These are phyloP conservation scores for Ailanthus altissimus DNA, from an alignment of 345 rosid genomes.

Conservation along the genomic window DNA sequence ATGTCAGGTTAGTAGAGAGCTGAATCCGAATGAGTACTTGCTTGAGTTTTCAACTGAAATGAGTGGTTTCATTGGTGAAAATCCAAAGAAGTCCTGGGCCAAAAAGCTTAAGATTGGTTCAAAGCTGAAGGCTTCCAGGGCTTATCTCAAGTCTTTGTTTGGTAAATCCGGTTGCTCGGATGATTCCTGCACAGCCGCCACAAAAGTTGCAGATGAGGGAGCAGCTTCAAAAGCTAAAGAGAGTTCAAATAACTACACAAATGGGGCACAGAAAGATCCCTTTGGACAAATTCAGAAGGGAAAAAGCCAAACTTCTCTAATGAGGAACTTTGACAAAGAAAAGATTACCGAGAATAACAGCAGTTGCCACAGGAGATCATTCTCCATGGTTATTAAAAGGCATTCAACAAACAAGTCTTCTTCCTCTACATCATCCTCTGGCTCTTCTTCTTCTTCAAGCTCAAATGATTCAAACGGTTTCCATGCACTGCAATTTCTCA, in stretches of 20 bases:
- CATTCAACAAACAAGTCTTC: slow-evolving; percentile 48
- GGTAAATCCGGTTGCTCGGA: slow-evolving; percentile 66
- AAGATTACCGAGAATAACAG: slow-evolving; percentile 24
- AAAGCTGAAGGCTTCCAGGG: slow-evolving; percentile 72
- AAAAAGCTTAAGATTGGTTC: slow-evolving; percentile 61
- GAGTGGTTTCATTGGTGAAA: slow-evolving; percentile 32
- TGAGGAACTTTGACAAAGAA: slow-evolving; percentile 20
- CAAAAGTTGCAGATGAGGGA: slow-evolving; percentile 55
- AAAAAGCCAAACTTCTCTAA: slow-evolving; percentile 39
- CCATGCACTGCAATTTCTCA: slow-evolving; percentile 44
- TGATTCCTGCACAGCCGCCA: slow-evolving; percentile 51
- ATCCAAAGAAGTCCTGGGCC: slow-evolving; percentile 66
- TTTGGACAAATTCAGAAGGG: slow-evolving; percentile 54
- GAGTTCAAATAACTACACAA: slow-evolving; percentile 26
- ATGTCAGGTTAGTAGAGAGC: slow-evolving; percentile 70
- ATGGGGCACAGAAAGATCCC: slow-evolving; percentile 36
- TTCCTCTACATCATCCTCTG: slow-evolving; percentile 39
- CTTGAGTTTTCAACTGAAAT: slow-evolving; percentile 35
- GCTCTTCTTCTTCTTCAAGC: slow-evolving; percentile 41
- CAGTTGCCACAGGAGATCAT: slow-evolving; percentile 69
- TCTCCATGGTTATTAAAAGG: slow-evolving; percentile 63
- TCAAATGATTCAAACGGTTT: slow-evolving; percentile 44
- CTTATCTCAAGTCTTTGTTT: slow-evolving; percentile 69
- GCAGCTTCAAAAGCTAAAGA: slow-evolving; percentile 39
- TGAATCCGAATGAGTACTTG: slow-evolving; percentile 60